These are phyloP conservation scores for Inga oerstediana DNA, from an alignment of 306 rosid species.

Conservation along the genomic window DNA sequence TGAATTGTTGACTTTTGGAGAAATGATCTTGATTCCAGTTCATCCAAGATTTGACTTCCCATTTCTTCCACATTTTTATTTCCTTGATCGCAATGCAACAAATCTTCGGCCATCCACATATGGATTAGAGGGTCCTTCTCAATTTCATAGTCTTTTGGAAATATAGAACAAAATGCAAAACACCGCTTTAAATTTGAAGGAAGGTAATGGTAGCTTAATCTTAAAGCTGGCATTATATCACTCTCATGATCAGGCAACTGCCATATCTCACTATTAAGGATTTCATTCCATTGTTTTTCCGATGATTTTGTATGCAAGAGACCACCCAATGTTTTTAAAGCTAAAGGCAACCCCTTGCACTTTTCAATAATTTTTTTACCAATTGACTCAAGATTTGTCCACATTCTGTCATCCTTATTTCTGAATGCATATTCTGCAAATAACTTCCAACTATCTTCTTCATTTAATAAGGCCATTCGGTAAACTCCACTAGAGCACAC, in stretches of 20 bases:
- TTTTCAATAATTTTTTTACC: neutral
- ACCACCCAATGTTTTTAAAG: neutral
- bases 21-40: neutral
- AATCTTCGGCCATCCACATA: neutral
- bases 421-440: neutral
- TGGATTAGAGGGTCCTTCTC: neutral
- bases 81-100: neutral
- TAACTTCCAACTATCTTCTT: neutral
- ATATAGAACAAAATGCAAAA: neutral
- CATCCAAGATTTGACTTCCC: neutral
- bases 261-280: neutral
- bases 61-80: neutral
- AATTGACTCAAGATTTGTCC: neutral
- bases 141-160: neutral
- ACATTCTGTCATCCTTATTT: neutral
- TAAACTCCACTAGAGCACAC: neutral
- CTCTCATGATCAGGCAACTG: neutral
- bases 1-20: neutral
- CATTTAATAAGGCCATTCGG: neutral
- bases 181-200: neutral
- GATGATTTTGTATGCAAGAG: neutral
- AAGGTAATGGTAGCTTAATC: neutral
- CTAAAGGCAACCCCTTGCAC: neutral
- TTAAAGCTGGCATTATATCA: neutral
- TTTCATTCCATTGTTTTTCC: neutral